phyloP scores from a whole-genome alignment of 1,284 basidiomycete species.

The Boletus semigastroideus region DNA sequence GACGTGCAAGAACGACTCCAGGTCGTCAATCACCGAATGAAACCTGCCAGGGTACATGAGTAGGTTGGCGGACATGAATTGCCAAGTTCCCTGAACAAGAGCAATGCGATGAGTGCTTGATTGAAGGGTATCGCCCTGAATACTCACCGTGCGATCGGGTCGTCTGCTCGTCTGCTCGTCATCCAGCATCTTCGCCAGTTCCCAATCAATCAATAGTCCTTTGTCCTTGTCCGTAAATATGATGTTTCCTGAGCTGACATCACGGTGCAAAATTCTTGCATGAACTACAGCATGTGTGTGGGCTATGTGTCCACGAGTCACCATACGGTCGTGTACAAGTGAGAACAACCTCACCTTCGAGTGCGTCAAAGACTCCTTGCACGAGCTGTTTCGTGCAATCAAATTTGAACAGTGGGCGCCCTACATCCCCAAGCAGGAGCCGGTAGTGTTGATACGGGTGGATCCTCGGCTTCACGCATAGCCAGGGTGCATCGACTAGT shows the following conservation, averaged over 20 bases:
- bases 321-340: no score
- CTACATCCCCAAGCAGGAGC: neutral
- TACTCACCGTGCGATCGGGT: no score
- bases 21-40: neutral
- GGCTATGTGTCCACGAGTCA: neutral
- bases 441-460: constrained; percentile 3
- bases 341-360: neutral
- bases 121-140: no score
- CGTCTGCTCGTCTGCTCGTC: neutral
- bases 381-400: neutral
- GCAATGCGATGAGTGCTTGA: no score
- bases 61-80: neutral
- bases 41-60: neutral
- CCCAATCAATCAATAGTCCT: constrained; percentile 7
- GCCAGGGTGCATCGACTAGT: constrained; percentile 3
- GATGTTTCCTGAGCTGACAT: neutral
- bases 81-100: neutral
- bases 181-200: neutral
- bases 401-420: neutral
- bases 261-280: neutral
- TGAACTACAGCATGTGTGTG: neutral
- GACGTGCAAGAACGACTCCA: neutral
- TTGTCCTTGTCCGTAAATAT: neutral
- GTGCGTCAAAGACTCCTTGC: neutral
- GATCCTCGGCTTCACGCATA: neutral